phyloP scores from a whole-genome alignment of 495 filamentous ascomycete species.

The Penicillium manginii region DNA sequence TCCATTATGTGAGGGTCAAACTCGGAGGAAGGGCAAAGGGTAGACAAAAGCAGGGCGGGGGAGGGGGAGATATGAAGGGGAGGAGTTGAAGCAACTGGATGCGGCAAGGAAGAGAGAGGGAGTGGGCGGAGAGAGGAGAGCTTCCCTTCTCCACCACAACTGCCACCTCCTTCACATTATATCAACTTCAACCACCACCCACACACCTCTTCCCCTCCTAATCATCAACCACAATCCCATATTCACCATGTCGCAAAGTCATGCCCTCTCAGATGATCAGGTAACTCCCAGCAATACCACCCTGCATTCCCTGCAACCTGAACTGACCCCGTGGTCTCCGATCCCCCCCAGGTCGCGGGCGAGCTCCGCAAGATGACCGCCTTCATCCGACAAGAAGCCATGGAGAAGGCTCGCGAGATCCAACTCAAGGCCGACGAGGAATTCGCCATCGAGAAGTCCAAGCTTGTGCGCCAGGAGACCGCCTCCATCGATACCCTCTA shows the following conservation, averaged over 20 bases:
- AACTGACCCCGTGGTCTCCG: constrained; percentile 15
- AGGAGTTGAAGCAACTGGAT: constrained; percentile 7
- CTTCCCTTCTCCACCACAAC: constrained; percentile 31
- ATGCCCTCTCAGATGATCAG: constrained; percentile 97
- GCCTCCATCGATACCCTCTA: constrained; percentile 87
- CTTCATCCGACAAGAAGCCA: constrained; percentile 98
- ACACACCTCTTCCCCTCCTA: constrained; percentile 18
- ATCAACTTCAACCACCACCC: constrained; percentile 20
- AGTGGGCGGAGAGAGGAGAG: constrained; percentile 20
- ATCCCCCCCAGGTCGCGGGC: constrained; percentile 69
- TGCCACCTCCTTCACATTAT: constrained; percentile 17
- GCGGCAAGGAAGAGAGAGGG: constrained; percentile 13
- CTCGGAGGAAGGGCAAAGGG: not conserved
- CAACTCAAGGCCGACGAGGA: constrained; percentile 97
- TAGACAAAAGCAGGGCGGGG: not conserved
- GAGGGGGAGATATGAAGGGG: not conserved
- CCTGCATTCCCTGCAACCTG: not conserved
- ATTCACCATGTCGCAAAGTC: constrained; percentile 82
- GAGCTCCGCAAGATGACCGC: constrained; percentile 99
- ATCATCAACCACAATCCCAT: constrained; percentile 14
- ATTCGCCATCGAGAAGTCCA: constrained; percentile 96
- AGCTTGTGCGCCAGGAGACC: constrained; percentile 94
- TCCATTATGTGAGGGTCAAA: constrained; percentile 27
- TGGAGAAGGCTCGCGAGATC: constrained; percentile 96
- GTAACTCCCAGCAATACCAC: constrained; percentile 30